A percentile compares a stretch with the other conserved stretches of the same genome.
Evolutionary conservation across 805 yeast genomes (phyloP).

Genomic region (Clavispora santaluciae): DNA sequence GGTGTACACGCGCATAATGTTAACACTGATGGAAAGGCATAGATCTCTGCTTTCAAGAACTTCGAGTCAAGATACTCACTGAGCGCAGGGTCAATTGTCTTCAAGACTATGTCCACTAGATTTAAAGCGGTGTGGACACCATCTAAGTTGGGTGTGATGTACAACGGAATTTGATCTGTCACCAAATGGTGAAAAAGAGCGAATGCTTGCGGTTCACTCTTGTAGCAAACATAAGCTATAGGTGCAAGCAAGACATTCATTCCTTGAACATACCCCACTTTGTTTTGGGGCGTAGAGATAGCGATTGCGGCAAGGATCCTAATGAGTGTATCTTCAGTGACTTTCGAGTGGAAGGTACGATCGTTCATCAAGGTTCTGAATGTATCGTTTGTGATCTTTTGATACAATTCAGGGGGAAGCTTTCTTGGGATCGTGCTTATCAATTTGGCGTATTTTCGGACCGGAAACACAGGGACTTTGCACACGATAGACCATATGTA

Average conservation of each 20-base stretch:
- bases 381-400: slow-evolving; percentile 79
- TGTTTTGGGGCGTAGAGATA: slow-evolving; percentile 25
- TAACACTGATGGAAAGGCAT: slow-evolving; percentile 78
- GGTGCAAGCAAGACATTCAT: slow-evolving; percentile 87
- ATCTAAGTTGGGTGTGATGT: slow-evolving; percentile 67
- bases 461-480: slow-evolving; percentile 54
- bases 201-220: slow-evolving; percentile 83
- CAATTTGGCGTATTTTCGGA: slow-evolving; percentile 48
- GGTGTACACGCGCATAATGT: slow-evolving; percentile 89
- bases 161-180: slow-evolving; percentile 65
- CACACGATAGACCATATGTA: slow-evolving; percentile 80
- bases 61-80: slow-evolving; percentile 55
- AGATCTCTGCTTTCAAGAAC: slow-evolving; percentile 74
- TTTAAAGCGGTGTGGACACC: slow-evolving; percentile 78
- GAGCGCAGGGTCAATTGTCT: slow-evolving; percentile 68
- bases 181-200: slow-evolving; percentile 62
- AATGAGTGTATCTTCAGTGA: slow-evolving; percentile 63
- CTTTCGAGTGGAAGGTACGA: slow-evolving; percentile 54
- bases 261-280: slow-evolving; percentile 76
- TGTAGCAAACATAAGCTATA: slow-evolving; percentile 59
- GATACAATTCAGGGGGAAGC: slow-evolving; percentile 45
- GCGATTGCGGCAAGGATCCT: slow-evolving; percentile 75
- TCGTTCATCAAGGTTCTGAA: slow-evolving; percentile 82
- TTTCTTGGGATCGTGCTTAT: slow-evolving; percentile 48
- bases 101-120: slow-evolving; percentile 69